Evolutionary conservation across 2,329 filamentous ascomycete genomes (phyloP), one percentile per base, ranked within the genome.

Genomic region (Aspergillus candidus): DNA sequence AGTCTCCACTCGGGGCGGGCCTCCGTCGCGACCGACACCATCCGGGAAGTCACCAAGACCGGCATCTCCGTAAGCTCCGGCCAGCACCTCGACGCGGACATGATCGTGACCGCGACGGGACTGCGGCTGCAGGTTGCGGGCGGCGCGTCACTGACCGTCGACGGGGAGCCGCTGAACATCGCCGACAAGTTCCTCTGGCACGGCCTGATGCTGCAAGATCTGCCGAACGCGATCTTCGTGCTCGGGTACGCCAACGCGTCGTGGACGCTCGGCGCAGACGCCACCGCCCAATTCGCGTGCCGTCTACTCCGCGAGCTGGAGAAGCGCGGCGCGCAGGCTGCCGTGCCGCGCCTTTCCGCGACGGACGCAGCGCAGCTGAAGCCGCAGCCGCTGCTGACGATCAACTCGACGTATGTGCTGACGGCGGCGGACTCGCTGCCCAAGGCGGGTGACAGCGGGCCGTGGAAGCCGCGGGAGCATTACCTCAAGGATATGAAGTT

Each of bases 11-110:
- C 64, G 1, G 77, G 76, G 29, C 73, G 72, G 43, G 75, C 74
- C 1, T 65, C 70, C 36, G 66, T 82, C n/a, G 72, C 72, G 14
- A 81, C 79, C 3, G 77, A 73, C 44, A 72, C 66, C 3, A 79
- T 82, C 59, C 65, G 73, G 32, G 67, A 59, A 11, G 71, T 82
- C 7, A 75, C 71, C 0, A 55, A 66, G 8, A 64, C 72, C 14
- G 70, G 72, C 12, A 76, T 82, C 48, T 58, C 68, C 15, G 62
- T 81, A 6, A 57, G 66, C 14, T 71, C 66, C 1, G 74, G 72
- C 22, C 59, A 69, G 8, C 43, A 50, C 11, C 52, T 72, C 3
- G 57, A 64, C 15, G 65, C 68, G 0, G 69, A 72, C 51, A 66
- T 72, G 41, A 67, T 72, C 35, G 51, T 72, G 34, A 72, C 70